Evolutionary conservation across 2,329 filamentous ascomycete species (phyloP), one percentile per base, ranked within the genome.

Genomic region (Aspergillus sp.): DNA sequence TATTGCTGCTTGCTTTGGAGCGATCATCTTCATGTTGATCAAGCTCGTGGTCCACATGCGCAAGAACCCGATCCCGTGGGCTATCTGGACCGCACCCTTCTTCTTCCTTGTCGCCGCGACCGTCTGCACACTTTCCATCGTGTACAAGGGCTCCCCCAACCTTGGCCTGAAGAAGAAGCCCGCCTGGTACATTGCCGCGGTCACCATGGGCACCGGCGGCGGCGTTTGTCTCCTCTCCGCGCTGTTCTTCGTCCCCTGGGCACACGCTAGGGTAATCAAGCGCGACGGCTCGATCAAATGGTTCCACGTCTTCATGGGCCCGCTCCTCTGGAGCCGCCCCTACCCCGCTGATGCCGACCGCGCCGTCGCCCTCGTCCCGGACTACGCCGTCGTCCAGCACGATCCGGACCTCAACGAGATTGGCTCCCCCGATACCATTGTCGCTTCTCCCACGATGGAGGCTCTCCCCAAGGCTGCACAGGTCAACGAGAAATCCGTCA

Each of bases 71-170:
- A 82, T 91, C 3, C 84, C 82, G 5, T 91, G 88, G 89, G 90
- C 90, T 34, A 85, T 93, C 58, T 92, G 83, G 78, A 89, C 85
- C 57, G 88, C 89, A 2, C 90, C 90, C 8, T 86, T 90, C 79
- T 93, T 89, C 80, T 92, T 93, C 83, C 85, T 92, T 59, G 85
- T 93, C 61, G 89, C 90, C 59, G 89, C 83, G 59, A 91, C 89
- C 62, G 79, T 93, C 70, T 91, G 89, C 79, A 90, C 90, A 0
- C 82, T 93, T 5, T 91, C 89, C 47, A 87, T 93, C 69, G 89
- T 93, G 68, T 92, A 91, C 84, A 92, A 93, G 83, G 90, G 90
- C 31, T 91, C 90, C 9, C 89, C 90, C 25, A 87, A 82, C 63
- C 83, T 91, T 34, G 83, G 84, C 22, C 80, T 91, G 31, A 82